phyloP scores from a whole-genome alignment of 1,284 basidiomycete species.

The Sporisorium graminicola region DNA sequence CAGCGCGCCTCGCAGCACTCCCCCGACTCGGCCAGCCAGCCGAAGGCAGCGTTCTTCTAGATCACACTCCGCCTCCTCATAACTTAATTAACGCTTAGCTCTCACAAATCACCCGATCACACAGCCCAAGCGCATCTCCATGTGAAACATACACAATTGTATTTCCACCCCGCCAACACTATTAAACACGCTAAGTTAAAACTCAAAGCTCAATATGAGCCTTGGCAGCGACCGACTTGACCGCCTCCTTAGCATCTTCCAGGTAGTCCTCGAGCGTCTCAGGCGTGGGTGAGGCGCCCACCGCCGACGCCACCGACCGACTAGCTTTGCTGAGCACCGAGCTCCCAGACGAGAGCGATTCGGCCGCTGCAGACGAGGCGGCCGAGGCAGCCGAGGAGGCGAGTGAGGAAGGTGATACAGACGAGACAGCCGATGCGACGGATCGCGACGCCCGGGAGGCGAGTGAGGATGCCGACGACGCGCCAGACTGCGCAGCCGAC shows the following conservation, averaged over 20 bases:
- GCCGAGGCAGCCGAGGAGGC: constrained; percentile 13
- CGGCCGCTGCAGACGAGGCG: background rate
- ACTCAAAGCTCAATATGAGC: constrained; percentile 30
- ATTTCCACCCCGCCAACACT: constrained; percentile 4
- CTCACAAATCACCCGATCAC: background rate
- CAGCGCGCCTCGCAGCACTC: background rate
- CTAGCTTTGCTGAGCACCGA: constrained; percentile 12
- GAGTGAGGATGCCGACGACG: constrained; percentile 18
- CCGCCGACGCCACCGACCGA: constrained; percentile 12
- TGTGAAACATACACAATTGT: too few relatives aligned
- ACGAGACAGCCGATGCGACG: constrained; percentile 2
- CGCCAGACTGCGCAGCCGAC: constrained; percentile 8
- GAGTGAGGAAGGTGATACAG: constrained; percentile 3
- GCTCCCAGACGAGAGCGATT: background rate
- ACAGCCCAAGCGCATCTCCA: background rate
- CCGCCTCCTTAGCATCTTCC: constrained; percentile 23
- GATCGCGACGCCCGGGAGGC: constrained; percentile 10
- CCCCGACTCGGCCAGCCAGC: background rate
- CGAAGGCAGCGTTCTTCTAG: constrained; percentile 2
- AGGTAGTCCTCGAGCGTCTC: constrained; percentile 33
- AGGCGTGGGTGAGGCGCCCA: constrained; percentile 26
- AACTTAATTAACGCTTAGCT: too few relatives aligned
- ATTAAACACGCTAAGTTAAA: too few relatives aligned
- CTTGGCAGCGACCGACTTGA: constrained; percentile 7
- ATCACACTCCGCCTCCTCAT: background rate